These are phyloP conservation scores for Silene vulgaris DNA, from an alignment of 179 eudicot genomes.

Conservation along the genomic window DNA sequence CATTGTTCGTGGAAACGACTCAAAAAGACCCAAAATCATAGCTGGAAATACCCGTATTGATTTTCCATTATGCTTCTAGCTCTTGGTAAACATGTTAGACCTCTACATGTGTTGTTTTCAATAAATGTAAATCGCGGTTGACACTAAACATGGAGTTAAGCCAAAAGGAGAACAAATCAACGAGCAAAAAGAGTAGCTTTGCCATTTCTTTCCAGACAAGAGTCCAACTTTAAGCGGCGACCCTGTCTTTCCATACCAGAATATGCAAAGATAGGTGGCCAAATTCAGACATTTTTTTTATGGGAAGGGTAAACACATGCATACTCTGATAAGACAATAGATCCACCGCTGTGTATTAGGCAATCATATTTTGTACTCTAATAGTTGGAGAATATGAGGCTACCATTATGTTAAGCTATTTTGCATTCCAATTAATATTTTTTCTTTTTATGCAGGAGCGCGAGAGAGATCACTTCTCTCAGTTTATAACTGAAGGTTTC, in stretches of 20 bases:
- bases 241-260: not conserved
- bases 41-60: not conserved
- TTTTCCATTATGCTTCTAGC: not conserved
- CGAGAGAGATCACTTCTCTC: slow-evolving; percentile 94
- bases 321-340: no score
- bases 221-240: not conserved
- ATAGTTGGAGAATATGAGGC: not conserved
- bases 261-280: not conserved
- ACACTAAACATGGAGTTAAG: not conserved
- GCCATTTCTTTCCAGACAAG: not conserved
- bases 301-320: not conserved
- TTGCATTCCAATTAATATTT: not conserved
- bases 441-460: slow-evolving; percentile 55
- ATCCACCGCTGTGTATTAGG: not conserved
- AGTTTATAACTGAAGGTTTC: slow-evolving; percentile 95
- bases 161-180: not conserved
- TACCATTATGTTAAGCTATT: not conserved
- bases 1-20: not conserved
- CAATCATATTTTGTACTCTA: not conserved
- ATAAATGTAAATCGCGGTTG: not conserved
- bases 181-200: not conserved
- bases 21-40: not conserved
- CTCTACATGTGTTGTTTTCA: not conserved
- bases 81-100: not conserved
- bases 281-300: not conserved